Evolutionary conservation across 805 yeast species (phyloP), one percentile per base, ranked within the genome.

Genomic region (Metschnikowia hibisci): DNA sequence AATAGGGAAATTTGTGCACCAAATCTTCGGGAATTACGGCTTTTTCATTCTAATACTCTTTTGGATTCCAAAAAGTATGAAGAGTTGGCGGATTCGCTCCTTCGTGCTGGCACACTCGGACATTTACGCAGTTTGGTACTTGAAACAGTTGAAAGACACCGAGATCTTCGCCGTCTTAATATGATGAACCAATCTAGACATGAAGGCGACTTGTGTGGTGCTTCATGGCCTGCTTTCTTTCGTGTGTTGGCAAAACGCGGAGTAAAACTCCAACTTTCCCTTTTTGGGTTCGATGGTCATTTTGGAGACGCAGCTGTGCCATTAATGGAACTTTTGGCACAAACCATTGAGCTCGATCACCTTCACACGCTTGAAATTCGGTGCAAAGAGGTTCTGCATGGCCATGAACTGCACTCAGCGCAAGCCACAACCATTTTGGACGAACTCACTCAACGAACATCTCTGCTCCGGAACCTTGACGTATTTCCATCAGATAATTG

Each of bases 141-240:
- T 35, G 45, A 46, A 23, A 45, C 46, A 15, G 32, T 40, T n/a
- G 40, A 42, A 11, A 45, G 31, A 11, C 41, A 27, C 4, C 32
- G 44, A 8, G 51, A 54, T 30, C 36, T 60, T 14, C 42, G 43
- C 20, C 31, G 41, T 10, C 47, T 60, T 40, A 58, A 60, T 32
- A 36, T 36, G n/a, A 22, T 33, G 43, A 55, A 57, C 50, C 31
- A 32, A 13, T 33, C 42, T 6, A 27, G 37, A 25, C 32, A 12
- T 18, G 32, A 28, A 6, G 29, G 39, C n/a, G 18, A 29, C 14
- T 25, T 38, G n/a, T 16, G 34, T 8, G 38, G 33, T 9, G 54
- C 62, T 1, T 30, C 49, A 3, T 62, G 65, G 65, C 30, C 51
- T n/a, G 25, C 39, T 9, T 55, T 62, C 36, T 54, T 61, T 27